A percentile compares a stretch with the other conserved stretches of the same genome.
These are phyloP conservation scores for Raphanus hybrid DNA, from an alignment of 441 rosid species.

Conservation along the genomic window DNA sequence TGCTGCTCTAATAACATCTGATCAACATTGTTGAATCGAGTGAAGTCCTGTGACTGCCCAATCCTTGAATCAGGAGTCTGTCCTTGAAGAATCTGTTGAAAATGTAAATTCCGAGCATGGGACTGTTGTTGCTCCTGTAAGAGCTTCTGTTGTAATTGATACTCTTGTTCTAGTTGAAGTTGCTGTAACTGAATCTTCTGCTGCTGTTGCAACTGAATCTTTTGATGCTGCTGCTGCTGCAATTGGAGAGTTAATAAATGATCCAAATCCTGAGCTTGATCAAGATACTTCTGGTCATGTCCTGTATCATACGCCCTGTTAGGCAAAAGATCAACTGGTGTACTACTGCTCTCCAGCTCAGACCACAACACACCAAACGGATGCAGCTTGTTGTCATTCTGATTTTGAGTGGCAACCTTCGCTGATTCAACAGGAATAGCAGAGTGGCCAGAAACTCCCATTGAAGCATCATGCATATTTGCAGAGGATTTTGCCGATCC, in stretches of 20 bases:
- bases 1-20: constrained; percentile 77
- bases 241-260: constrained; percentile 58
- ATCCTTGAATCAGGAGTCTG: constrained; percentile 65
- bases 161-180: constrained; percentile 69
- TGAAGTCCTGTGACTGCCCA: constrained; percentile 59
- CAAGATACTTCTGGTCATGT: constrained; percentile 46
- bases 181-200: constrained; percentile 66
- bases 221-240: constrained; percentile 62
- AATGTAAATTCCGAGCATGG: constrained; percentile 66
- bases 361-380: constrained; percentile 91
- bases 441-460: constrained; percentile 45
- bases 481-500: constrained; percentile 49
- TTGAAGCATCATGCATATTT: constrained; percentile 43
- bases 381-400: constrained; percentile 65
- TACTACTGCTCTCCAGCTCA: constrained; percentile 67
- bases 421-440: constrained; percentile 49
- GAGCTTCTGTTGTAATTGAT: constrained; percentile 73
- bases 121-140: constrained; percentile 75
- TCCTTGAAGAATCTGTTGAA: constrained; percentile 66
- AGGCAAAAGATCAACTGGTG: constrained; percentile 53
- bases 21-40: constrained; percentile 34
- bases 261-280: constrained; percentile 51
- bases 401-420: constrained; percentile 49
- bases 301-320: constrained; percentile 47
- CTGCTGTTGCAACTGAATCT: constrained; percentile 60